Evolutionary conservation across 1,284 basidiomycete species (phyloP), one percentile per base, ranked within the genome.

Genomic region (Neotropicomus parvogracilis): DNA sequence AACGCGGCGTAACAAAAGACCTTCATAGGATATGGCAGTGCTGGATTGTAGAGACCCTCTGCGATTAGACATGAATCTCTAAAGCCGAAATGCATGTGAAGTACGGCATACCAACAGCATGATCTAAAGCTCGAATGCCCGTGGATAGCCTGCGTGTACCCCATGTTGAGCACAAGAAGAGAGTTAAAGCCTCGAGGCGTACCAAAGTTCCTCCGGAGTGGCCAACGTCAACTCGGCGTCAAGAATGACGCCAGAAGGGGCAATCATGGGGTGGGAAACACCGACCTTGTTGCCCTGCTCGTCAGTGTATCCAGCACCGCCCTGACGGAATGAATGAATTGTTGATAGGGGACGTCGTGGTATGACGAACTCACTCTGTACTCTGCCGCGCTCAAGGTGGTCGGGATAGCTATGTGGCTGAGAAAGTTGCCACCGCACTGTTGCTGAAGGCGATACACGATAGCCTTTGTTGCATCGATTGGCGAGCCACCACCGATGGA

Each of bases 331-430:
- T 37, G 14, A 51, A 59, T 37, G 54, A 51, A 16, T 44, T 48
- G 40, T 14, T 21, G 41, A 47, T 27, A 41, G 29, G 37, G 28
- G 10, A 12, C 13, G 8, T 24, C 24, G 21, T 9, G 20, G 45
- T 7, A 62, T n/a, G 20, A 38, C 14, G 14, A 24, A 40, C 75
- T 50, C 53, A 83, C 85, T 40, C 75, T 75, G 59, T 85, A 87
- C 60, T 91, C 88, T 1, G 89, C 90, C 2, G 88, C 88, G 54
- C 84, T 88, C 27, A 91, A 69, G 6, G 89, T 91, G 2, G 89
- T 92, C 0, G 89, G 89, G 44, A 91, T 81, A 5, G 88, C 85
- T 48, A 92, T 82, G 56, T 84, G 79, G 28, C 52, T 58, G 58
- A 74, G 46, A 68, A 71, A 58, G 57, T 72, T 48, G 3, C 75